These are phyloP conservation scores for Spathaspora sp. DNA, from an alignment of 1,139 yeast species.

Conservation along the genomic window DNA sequence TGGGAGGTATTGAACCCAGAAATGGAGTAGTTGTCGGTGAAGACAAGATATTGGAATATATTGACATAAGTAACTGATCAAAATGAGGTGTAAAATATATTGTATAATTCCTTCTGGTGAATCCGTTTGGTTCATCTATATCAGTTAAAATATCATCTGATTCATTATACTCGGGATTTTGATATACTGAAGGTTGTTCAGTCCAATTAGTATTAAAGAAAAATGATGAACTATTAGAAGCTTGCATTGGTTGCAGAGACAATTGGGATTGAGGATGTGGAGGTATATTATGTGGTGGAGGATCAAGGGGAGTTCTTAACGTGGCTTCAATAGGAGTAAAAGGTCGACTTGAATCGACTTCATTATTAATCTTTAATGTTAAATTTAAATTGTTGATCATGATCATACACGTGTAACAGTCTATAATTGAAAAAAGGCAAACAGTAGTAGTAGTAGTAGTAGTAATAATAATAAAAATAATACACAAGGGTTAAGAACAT, in stretches of 20 bases:
- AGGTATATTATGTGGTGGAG: slow-evolving; percentile 15
- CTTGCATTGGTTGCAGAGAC: not conserved
- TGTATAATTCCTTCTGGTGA: slow-evolving; percentile 29
- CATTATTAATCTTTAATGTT: slow-evolving; percentile 18
- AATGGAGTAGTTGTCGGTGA: slow-evolving; percentile 50
- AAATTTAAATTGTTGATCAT: slow-evolving; percentile 26
- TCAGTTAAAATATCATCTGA: slow-evolving; percentile 46
- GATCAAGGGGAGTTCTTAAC: slow-evolving; percentile 40
- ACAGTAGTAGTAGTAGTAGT: too few species aligned
- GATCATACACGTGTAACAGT: slow-evolving; percentile 13
- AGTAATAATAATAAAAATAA: too few species aligned
- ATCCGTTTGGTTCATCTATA: slow-evolving; percentile 31
- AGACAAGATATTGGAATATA: slow-evolving; percentile 36
- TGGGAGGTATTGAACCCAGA: slow-evolving; percentile 43
- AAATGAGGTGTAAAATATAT: slow-evolving; percentile 36
- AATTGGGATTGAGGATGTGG: slow-evolving; percentile 14
- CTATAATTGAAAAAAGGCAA: not conserved
- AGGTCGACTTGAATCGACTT: slow-evolving; percentile 28
- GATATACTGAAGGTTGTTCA: slow-evolving; percentile 19
- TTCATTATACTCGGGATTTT: slow-evolving; percentile 36
- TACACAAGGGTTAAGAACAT: not conserved
- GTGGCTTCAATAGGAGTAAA: slow-evolving; percentile 50
- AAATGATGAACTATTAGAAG: slow-evolving; percentile 2
- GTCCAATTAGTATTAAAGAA: slow-evolving; percentile 3
- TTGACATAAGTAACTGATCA: slow-evolving; percentile 37